Evolutionary conservation across 768 basidiomycete genomes (phyloP).

Genomic region (Suillus subluteus): DNA sequence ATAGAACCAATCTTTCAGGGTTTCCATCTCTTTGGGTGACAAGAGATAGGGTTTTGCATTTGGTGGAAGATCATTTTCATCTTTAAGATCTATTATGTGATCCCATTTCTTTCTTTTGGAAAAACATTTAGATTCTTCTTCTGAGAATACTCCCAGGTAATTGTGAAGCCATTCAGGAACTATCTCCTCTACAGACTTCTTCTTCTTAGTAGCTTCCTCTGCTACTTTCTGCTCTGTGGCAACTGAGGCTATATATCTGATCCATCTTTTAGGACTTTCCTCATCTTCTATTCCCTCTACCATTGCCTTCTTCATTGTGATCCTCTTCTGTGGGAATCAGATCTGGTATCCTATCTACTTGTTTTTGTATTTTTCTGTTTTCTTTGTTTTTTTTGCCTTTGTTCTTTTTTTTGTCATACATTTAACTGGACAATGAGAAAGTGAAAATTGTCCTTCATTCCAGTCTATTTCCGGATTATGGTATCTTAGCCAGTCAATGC

Average conservation of each 20-base stretch:
- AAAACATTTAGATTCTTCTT: conserved; percentile 2
- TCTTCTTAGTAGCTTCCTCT: neutral
- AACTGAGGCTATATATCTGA: neutral
- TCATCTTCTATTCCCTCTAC: neutral
- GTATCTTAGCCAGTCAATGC: neutral
- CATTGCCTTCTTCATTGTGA: rapidly evolving
- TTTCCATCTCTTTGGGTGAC: conserved; percentile 6
- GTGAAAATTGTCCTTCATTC: no score
- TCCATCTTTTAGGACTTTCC: neutral
- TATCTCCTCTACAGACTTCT: neutral
- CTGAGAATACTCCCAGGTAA: conserved; percentile 3
- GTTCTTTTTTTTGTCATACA: no score
- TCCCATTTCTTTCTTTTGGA: conserved; percentile 12
- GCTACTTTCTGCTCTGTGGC: neutral
- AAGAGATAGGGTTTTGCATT: neutral
- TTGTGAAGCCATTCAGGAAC: neutral
- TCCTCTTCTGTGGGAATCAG: neutral
- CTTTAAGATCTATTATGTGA: conserved; percentile 14
- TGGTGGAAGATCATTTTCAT: neutral
- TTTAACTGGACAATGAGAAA: no score
- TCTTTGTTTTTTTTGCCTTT: no score
- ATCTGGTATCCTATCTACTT: no score
- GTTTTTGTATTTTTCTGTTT: no score
- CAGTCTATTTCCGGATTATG: neutral
- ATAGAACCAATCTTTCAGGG: conserved; percentile 8